Conservation (phyloP, 768 basidiomycete genomes). For the Lactifluus volemus region DNA sequence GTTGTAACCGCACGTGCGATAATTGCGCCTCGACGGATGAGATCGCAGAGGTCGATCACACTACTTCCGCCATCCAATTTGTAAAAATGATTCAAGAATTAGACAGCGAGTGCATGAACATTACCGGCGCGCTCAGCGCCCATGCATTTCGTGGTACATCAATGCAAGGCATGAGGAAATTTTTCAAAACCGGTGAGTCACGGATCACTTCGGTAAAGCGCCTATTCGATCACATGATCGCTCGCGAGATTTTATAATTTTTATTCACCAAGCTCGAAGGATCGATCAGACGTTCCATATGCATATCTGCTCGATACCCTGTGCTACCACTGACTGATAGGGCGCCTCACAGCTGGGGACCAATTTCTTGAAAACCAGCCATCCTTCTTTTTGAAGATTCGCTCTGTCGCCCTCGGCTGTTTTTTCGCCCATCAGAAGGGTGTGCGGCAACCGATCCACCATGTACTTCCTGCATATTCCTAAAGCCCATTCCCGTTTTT, state of each 20-base stretch:
- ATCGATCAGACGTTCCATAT: background rate
- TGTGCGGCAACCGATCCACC: too few relatives aligned
- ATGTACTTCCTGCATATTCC: too few relatives aligned
- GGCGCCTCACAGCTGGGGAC: constrained; percentile 3
- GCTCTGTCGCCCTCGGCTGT: background rate
- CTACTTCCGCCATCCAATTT: constrained; percentile 43
- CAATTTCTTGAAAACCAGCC: background rate
- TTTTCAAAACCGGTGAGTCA: too few relatives aligned
- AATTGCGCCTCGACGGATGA: constrained; percentile 44
- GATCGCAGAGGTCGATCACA: constrained; percentile 51
- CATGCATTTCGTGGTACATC: constrained; percentile 16
- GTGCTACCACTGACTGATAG: background rate
- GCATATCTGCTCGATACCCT: background rate
- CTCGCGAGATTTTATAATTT: background rate
- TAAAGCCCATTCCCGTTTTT: too few relatives aligned
- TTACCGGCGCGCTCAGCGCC: constrained; percentile 5
- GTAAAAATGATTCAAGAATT: constrained; percentile 28
- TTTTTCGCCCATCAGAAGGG: too few relatives aligned
- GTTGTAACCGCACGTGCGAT: constrained; percentile 72
- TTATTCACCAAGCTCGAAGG: constrained; percentile 1
- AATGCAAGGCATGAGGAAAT: background rate
- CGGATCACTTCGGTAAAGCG: constrained; percentile 11
- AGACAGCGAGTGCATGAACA: background rate
- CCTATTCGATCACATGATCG: constrained; percentile 7
- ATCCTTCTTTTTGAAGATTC: constrained; percentile 6